Evolutionary conservation across 257 asterid species (phyloP).

Genomic region (Ballota nigra): DNA sequence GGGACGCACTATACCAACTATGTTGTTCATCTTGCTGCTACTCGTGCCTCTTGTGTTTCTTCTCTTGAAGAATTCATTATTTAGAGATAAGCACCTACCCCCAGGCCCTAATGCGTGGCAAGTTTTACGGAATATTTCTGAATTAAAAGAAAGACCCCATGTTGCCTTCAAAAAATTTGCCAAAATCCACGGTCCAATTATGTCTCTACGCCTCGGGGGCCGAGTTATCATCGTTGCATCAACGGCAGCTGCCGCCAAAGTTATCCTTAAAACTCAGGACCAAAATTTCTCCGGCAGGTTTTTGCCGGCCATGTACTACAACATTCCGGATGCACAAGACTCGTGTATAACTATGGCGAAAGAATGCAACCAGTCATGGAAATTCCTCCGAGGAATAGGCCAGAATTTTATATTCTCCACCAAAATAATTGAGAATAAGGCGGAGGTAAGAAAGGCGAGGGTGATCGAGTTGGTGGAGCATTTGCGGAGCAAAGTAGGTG

Average conservation of each 20-base stretch:
- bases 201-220: conserved; percentile 3
- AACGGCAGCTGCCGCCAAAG: background rate
- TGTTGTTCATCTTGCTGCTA: background rate
- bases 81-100: no score
- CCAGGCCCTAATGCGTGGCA: conserved; percentile 18
- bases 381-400: background rate
- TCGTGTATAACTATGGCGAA: background rate
- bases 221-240: conserved; percentile 8
- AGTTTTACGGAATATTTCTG: background rate
- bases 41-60: background rate
- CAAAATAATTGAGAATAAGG: background rate
- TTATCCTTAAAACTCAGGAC: background rate
- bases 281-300: conserved; percentile 9
- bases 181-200: conserved; percentile 7
- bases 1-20: no score
- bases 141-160: conserved; percentile 8
- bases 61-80: no score
- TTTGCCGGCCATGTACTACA: background rate
- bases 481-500: background rate
- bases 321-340: background rate
- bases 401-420: background rate
- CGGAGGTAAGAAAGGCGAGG: background rate
- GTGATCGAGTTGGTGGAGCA: background rate
- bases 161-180: background rate
- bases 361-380: conserved; percentile 8